These are phyloP conservation scores for Chaetomium cochliodes DNA, from an alignment of 495 filamentous ascomycete genomes.

Conservation along the genomic window DNA sequence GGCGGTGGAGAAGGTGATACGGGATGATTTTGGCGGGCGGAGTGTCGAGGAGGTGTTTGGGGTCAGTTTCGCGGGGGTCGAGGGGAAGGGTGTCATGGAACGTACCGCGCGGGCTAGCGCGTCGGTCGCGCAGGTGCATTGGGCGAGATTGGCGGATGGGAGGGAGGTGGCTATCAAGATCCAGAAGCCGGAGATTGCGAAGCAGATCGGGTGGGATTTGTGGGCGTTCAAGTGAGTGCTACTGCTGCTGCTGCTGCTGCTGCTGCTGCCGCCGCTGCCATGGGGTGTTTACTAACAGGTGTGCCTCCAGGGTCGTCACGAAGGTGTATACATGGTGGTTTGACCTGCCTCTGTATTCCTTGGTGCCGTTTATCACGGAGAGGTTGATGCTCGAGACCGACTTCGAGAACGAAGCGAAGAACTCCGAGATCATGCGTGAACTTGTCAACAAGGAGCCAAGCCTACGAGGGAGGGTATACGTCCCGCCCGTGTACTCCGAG, in stretches of 20 bases:
- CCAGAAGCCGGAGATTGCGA: slow-evolving; percentile 89
- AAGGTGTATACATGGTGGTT: slow-evolving; percentile 76
- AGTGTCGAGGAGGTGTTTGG: slow-evolving; percentile 86
- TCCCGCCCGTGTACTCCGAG: slow-evolving; percentile 79
- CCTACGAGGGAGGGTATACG: slow-evolving; percentile 76
- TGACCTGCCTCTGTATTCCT: slow-evolving; percentile 80
- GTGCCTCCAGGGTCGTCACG: slow-evolving; percentile 60
- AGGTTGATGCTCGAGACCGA: slow-evolving; percentile 88
- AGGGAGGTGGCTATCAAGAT: slow-evolving; percentile 92
- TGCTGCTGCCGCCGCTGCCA: no score
- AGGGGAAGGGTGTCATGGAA: slow-evolving; percentile 78
- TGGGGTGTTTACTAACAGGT: slow-evolving; percentile 16
- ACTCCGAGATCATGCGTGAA: slow-evolving; percentile 77
- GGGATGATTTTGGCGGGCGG: slow-evolving; percentile 80
- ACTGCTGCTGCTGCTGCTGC: neutral
- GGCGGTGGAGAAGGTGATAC: slow-evolving; percentile 81
- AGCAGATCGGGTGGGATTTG: slow-evolving; percentile 88
- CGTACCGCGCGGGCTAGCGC: slow-evolving; percentile 80
- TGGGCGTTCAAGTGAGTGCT: slow-evolving; percentile 83
- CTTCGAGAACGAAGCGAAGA: slow-evolving; percentile 85
- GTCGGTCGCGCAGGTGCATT: slow-evolving; percentile 94
- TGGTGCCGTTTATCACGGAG: slow-evolving; percentile 88
- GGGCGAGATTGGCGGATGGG: slow-evolving; percentile 80
- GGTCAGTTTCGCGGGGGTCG: slow-evolving; percentile 68
- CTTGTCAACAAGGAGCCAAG: slow-evolving; percentile 75